Base-by-base conservation (phyloP, 2,329 filamentous ascomycete species). In the Diaporthe velutina region DNA sequence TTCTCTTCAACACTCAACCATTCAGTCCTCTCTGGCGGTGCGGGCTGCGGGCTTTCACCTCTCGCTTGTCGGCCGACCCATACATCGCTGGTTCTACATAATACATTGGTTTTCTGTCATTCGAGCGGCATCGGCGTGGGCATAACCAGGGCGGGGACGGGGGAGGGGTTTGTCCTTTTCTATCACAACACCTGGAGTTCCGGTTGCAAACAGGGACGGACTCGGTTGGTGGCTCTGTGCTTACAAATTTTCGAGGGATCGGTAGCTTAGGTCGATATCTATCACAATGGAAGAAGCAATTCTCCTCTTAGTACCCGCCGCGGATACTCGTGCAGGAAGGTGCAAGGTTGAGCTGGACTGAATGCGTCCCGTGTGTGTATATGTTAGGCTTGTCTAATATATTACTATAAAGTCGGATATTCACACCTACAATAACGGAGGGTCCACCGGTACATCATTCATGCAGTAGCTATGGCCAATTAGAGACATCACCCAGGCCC, bases 41-140 rank as follows among this genome's bases (percentile, higher is more conserved):
- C 57, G 48, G 48, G 33, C 22, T 45, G 38, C 70, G 48, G 61
- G 42, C 40, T 71, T 22, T 15, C 2, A 17, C 40, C 25, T 61
- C 6, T 15, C 33, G 48, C 33, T 54, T 22, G 52, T 22, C 57
- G 8, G 45, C 35, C 28, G 35, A 28, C 35, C 57, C 45, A 13
- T 17, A 40, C 33, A 13, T 22, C 13, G 28, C 35, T n/a, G 45
- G 19, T 64, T n/a, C 35, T 54, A 72, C 70, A 45, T 64, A 64
- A 38, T 35, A 54, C 35, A 19, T 64, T 33, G 2, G 22, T 45
- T 35, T 72, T 38, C 28, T 40, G 22, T 25, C 30, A 40, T 52
- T 72, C 33, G 25, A 64, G 57, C 70, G 70, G 70, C 70, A 61
- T 72, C 30, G 57, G 70, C 48, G 57, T 33, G 35, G 57, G 42